Percentiles rank a stretch among this genome's conserved stretches.
Conservation (phyloP, 2,329 filamentous ascomycete species). For the Epichloe glyceriae region DNA sequence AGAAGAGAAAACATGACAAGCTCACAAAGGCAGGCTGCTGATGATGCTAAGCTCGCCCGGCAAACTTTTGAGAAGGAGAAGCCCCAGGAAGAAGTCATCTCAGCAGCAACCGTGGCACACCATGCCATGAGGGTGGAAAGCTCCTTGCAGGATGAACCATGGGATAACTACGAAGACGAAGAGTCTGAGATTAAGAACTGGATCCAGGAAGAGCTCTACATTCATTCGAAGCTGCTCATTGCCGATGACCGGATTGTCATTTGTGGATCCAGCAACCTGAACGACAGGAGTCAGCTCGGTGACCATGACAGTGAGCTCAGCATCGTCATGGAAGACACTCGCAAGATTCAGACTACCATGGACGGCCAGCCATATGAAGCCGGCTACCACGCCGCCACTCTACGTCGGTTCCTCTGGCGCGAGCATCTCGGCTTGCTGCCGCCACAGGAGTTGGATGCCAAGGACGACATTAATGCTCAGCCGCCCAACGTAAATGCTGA, state of each 20-base stretch:
- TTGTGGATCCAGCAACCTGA: constrained; percentile 81
- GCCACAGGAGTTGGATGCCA: constrained; percentile 56
- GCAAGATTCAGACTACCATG: constrained; percentile 60
- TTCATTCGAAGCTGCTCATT: constrained; percentile 84
- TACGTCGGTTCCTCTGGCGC: constrained; percentile 74
- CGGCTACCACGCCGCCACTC: constrained; percentile 67
- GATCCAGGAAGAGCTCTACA: constrained; percentile 91
- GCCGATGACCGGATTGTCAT: constrained; percentile 77
- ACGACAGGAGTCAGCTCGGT: constrained; percentile 79
- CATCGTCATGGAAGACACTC: constrained; percentile 78
- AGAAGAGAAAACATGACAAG: constrained; percentile 1
- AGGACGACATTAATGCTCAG: constrained; percentile 57
- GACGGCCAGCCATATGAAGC: constrained; percentile 64
- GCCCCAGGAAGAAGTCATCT: constrained; percentile 24
- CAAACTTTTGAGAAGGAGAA: constrained; percentile 37
- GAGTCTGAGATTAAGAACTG: constrained; percentile 76
- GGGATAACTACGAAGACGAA: constrained; percentile 53
- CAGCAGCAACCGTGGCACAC: constrained; percentile 46
- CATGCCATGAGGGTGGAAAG: constrained; percentile 61
- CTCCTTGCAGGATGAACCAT: constrained; percentile 54
- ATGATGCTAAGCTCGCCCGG: constrained; percentile 33
- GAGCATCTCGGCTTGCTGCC: constrained; percentile 78
- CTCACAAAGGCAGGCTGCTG: constrained; percentile 22
- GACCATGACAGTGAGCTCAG: constrained; percentile 84
- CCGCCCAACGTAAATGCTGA: constrained; percentile 54